Percentiles rank a stretch among this genome's conserved stretches.
These are phyloP conservation scores for Pythium phragmiticola DNA, from an alignment of 352 stramenopile species.

Conservation along the genomic window DNA sequence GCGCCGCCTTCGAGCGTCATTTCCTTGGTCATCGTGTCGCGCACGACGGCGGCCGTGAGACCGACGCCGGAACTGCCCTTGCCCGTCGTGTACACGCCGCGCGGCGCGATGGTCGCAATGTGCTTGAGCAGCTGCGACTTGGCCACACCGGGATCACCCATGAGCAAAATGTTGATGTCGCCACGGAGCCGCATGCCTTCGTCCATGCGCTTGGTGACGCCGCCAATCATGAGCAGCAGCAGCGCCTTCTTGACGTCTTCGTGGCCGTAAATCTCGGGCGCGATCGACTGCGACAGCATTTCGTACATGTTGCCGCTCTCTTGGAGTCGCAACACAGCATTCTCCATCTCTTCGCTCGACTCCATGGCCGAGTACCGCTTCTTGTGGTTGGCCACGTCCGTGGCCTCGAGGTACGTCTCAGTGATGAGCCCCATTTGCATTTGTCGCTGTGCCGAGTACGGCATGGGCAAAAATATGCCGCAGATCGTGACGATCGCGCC, in stretches of 20 bases:
- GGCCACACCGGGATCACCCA: slow-evolving; percentile 97
- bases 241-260: slow-evolving; percentile 99
- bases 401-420: slow-evolving; percentile 97
- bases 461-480: slow-evolving; percentile 95
- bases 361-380: slow-evolving; percentile 95
- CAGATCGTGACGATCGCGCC: slow-evolving; percentile 97
- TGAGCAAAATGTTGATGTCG: slow-evolving; percentile 99
- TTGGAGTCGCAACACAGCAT: slow-evolving; percentile 64
- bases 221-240: slow-evolving; percentile 96
- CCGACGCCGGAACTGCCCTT: slow-evolving; percentile 98
- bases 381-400: slow-evolving; percentile 96
- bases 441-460: slow-evolving; percentile 91
- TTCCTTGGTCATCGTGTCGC: slow-evolving; percentile 94
- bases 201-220: slow-evolving; percentile 88
- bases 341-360: slow-evolving; percentile 83
- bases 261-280: slow-evolving; percentile 99
- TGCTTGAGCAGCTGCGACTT: slow-evolving; percentile 99
- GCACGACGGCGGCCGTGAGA: slow-evolving; percentile 97
- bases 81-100: slow-evolving; percentile 99
- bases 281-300: slow-evolving; percentile 94
- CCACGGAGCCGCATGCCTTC: slow-evolving; percentile 96
- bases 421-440: slow-evolving; percentile 97
- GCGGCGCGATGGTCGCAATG: slow-evolving; percentile 94
- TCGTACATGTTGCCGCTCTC: slow-evolving; percentile 89
- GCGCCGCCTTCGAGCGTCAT: slow-evolving; percentile 93